Evolutionary conservation across 805 yeast species (phyloP), one percentile per base, ranked within the genome.

Genomic region (Wilhelminamyces savonicus): DNA sequence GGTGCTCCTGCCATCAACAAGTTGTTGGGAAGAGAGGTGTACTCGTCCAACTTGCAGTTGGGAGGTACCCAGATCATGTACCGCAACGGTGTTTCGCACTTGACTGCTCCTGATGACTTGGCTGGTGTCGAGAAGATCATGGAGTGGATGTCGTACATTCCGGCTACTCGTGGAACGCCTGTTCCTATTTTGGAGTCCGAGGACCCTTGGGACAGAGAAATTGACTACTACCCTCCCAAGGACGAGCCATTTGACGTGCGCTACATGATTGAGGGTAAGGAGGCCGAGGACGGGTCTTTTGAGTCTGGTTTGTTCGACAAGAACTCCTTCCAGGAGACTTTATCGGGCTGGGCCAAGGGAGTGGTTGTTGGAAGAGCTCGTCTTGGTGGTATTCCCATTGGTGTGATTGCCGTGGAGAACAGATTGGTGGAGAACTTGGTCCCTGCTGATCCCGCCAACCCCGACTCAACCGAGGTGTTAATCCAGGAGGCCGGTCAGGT

Each of bases 61-160:
- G 99, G 99, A 68, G 99, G 99, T 59, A 92, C 98, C 34, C 97
- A 90, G 62, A 88, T 92, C 54, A 92, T 92, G 99, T 86, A 87
- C 78, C 76, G 74, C 50, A 92, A 92, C 55, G 99, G 99, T 79
- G 97, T 92, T 42, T 85, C 97, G 28, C 99, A 92, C 57, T 68
- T 92, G 56, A 92, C 97, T 43, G 98, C 97, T n/a, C 64, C 77
- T 36, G 96, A 94, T 59, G 98, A 92, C 58, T 74, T 88, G 51
- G 96, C 88, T 34, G 99, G 97, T 71, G 95, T 90, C 41, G 81
- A 82, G 49, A 82, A 87, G 71, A 86, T 92, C 43, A 75, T 92
- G 74, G 80, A 85, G 47, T 92, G 99, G 99, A 69, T 92, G 59
- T 80, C 97, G 4, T 94, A 82, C 56, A 74, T 92, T 48, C 99